Evolutionary conservation across 768 basidiomycete genomes (phyloP), one percentile per base, ranked within the genome.

Genomic region (Sarcodon sp.): DNA sequence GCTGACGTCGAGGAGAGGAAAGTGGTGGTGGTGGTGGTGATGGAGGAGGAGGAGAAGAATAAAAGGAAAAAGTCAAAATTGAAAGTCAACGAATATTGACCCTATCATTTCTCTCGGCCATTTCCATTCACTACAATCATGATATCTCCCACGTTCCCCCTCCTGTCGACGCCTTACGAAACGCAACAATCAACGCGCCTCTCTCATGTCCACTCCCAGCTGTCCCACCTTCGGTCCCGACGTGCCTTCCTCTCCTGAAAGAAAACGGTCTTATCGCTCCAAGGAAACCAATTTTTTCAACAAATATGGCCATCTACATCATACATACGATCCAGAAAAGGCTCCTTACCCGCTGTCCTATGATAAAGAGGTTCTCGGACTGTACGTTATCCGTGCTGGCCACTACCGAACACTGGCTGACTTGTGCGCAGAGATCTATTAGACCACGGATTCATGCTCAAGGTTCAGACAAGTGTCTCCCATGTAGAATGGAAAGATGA

Each of bases 301-400:
- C 54, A 83, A 80, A 55, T 59, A 80, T 55, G 83, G 83, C 43
- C 74, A 73, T 43, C 69, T 69, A 47, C 79, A 82, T 50, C 86
- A 87, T 59, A 69, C 74, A 13, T 80, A 79, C 57, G 79, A 80
- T 52, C 71, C 70, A 35, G 81, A 84, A 59, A 86, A 87, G 65
- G 86, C 82, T 2, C 86, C 84, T 2, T 88, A 88, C 66, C 86
- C 86, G 1, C 58, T 83, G 35, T 80, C 76, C 21, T 87, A 86
- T 59, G 79, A 85, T 59, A 71, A 69, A 45, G 65, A 77, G 38
- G 66, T 84, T 47, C 64, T 87, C 37, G 83, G 86, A 56, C 64
- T 83, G 85, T 87, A 61, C 59, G 79, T 69, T 11, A 48, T 44
- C 13, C 13, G 8, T 11, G 8, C 27, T 41, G 39, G 27, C 16